phyloP scores from a whole-genome alignment of 306 rosid genomes.

The Senna tora region DNA sequence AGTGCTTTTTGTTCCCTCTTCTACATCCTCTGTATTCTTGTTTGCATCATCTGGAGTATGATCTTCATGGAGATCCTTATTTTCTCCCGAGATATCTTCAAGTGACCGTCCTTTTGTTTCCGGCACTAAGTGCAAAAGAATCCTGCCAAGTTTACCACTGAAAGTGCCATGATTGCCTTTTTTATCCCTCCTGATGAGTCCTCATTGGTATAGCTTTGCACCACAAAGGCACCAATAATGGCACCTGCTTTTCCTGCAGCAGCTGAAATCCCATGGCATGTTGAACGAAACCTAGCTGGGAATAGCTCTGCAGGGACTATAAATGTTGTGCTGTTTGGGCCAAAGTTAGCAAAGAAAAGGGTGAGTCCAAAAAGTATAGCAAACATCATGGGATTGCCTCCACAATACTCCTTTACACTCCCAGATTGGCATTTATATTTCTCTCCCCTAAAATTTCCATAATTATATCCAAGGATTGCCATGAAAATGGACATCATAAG shows the following conservation, averaged over 20 bases:
- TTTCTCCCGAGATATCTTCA: constrained; percentile 68
- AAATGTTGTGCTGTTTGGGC: constrained; percentile 74
- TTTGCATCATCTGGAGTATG: neutral
- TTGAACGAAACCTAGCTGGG: constrained; percentile 62
- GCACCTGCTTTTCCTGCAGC: constrained; percentile 69
- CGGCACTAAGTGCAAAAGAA: constrained; percentile 63
- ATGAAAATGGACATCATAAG: constrained; percentile 59
- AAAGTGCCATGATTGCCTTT: constrained; percentile 47
- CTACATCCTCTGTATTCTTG: constrained; percentile 1
- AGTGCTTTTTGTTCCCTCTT: constrained; percentile 32
- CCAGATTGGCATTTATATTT: constrained; percentile 23
- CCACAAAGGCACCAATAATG: constrained; percentile 65
- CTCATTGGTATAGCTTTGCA: constrained; percentile 39
- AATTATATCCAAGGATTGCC: constrained; percentile 51
- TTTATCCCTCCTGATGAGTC: constrained; percentile 7
- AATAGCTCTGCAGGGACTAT: constrained; percentile 69
- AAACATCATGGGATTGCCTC: constrained; percentile 43
- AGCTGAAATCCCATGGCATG: constrained; percentile 71
- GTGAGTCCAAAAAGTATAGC: constrained; percentile 56
- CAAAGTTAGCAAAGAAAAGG: constrained; percentile 81
- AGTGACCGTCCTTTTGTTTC: constrained; percentile 60
- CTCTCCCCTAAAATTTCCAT: constrained; percentile 34
- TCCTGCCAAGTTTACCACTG: constrained; percentile 51
- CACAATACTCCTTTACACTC: constrained; percentile 1
- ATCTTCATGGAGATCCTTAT: constrained; percentile 19